Percentiles rank a stretch among this genome's conserved stretches.
Evolutionary conservation across 2,329 filamentous ascomycete species (phyloP).

Genomic region (Scopulariopsis brevicaulis): DNA sequence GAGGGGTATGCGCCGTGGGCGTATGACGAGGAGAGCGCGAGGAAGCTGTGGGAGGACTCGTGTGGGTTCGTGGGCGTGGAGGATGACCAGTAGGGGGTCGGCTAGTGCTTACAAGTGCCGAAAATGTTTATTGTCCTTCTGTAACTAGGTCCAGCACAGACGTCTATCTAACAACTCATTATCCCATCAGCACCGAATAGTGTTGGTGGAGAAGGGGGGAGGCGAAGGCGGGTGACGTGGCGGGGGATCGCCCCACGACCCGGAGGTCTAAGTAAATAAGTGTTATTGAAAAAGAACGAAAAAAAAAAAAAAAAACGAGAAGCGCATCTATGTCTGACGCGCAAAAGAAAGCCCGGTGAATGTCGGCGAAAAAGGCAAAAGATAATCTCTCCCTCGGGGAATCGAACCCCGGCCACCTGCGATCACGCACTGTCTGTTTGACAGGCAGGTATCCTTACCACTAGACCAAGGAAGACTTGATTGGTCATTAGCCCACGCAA

Average conservation of each 20-base stretch:
- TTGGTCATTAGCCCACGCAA: neutral
- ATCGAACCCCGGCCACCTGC: constrained; percentile 21
- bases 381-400: constrained; percentile 14
- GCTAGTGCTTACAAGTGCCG: neutral
- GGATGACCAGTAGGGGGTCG: neutral
- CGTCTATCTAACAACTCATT: too few species aligned
- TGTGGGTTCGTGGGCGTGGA: constrained; percentile 2
- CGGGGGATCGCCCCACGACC: too few species aligned
- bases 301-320: neutral
- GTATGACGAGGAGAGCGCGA: constrained; percentile 25
- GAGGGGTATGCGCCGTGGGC: constrained; percentile 12
- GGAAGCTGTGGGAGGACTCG: constrained; percentile 24
- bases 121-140: too few species aligned
- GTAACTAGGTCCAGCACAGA: too few species aligned
- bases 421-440: constrained; percentile 5
- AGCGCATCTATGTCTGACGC: neutral
- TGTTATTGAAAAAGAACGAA: neutral
- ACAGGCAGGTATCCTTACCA: constrained; percentile 6
- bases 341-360: neutral
- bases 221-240: neutral
- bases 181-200: too few species aligned
- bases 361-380: neutral
- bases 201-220: neutral
- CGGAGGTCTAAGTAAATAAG: too few species aligned
- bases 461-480: constrained; percentile 5